phyloP scores from a whole-genome alignment of 2,329 filamentous ascomycete species.

The Lachnellula arida region DNA sequence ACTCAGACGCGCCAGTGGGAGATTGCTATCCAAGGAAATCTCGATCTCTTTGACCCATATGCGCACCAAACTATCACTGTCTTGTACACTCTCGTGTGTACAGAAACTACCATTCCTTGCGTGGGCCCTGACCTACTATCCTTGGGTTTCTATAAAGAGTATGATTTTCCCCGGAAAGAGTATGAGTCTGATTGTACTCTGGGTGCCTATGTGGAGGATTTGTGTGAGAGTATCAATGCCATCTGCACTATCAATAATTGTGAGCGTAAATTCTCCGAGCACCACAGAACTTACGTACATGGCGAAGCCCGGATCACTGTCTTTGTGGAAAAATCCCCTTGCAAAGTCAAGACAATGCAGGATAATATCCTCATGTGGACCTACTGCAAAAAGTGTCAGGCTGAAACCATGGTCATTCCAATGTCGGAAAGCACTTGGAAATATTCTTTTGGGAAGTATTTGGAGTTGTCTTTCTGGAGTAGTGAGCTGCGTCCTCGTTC shows the following conservation, averaged over 20 bases:
- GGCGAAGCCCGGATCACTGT: conserved; percentile 91
- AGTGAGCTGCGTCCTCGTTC: conserved; percentile 70
- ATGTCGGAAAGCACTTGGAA: conserved; percentile 97
- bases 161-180: conserved; percentile 55
- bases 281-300: conserved; percentile 95
- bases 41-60: conserved; percentile 88
- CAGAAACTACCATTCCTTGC: conserved; percentile 88
- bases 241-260: conserved; percentile 80
- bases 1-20: conserved; percentile 97
- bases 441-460: conserved; percentile 96
- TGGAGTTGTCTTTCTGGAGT: conserved; percentile 97
- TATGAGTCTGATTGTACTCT: conserved; percentile 85
- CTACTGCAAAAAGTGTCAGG: conserved; percentile 85
- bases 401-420: conserved; percentile 80
- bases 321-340: conserved; percentile 72
- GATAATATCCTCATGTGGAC: conserved; percentile 96
- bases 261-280: conserved; percentile 82
- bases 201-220: conserved; percentile 90
- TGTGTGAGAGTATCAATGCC: conserved; percentile 72
- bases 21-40: conserved; percentile 82
- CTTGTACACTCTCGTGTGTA: conserved; percentile 89
- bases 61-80: conserved; percentile 96
- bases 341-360: conserved; percentile 59
- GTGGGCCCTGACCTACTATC: conserved; percentile 86
- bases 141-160: conserved; percentile 90